A percentile compares a stretch with the other conserved stretches of the same genome.
phyloP scores from a whole-genome alignment of 306 rosid genomes.

The Cicer pinnatifidum region DNA sequence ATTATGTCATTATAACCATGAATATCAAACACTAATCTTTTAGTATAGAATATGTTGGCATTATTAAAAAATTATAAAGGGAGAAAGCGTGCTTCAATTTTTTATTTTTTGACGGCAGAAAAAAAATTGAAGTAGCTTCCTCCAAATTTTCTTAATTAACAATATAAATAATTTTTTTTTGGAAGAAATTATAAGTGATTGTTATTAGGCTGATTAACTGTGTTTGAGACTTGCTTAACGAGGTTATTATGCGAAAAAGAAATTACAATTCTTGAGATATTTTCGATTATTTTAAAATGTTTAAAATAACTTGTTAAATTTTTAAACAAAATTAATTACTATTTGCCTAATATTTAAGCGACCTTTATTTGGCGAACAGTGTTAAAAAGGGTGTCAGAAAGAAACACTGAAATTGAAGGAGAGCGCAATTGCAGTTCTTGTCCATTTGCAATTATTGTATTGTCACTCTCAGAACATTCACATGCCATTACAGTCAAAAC shows the following conservation, averaged over 20 bases:
- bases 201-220: neutral
- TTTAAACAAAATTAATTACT: neutral
- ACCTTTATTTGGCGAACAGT: neutral
- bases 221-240: neutral
- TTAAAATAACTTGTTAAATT: neutral
- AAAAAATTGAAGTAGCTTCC: too few species aligned
- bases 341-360: neutral
- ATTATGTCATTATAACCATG: neutral
- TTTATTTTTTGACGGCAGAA: too few species aligned
- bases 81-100: too few species aligned
- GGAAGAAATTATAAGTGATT: too few species aligned
- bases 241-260: neutral
- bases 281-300: neutral
- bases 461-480: conserved; percentile 41
- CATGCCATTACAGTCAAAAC: conserved; percentile 38
- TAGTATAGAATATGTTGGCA: neutral
- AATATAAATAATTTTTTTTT: too few species aligned
- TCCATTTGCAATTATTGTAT: conserved; percentile 30
- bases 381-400: conserved; percentile 18
- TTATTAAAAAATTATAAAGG: neutral
- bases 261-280: neutral
- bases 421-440: conserved; percentile 35
- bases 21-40: neutral
- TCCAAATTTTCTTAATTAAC: neutral
- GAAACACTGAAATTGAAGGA: conserved; percentile 24